Evolutionary conservation across 352 stramenopile species (phyloP).

Genomic region (Globisporangium lucens): DNA sequence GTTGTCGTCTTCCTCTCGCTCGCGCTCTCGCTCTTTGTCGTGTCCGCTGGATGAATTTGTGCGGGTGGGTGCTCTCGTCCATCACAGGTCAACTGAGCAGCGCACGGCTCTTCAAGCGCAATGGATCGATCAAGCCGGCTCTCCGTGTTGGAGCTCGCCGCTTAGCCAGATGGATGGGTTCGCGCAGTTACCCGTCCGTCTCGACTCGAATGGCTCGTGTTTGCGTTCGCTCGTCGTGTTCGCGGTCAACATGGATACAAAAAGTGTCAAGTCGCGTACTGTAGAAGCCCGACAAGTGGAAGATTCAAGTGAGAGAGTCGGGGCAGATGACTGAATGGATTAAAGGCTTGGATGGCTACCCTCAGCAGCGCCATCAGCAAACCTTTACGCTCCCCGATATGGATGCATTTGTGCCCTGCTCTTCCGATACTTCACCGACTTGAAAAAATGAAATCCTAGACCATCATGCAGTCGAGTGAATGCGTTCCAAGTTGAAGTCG

Average conservation of each 20-base stretch:
- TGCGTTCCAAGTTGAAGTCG: neutral
- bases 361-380: neutral
- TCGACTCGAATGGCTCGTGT: neutral
- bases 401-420: neutral
- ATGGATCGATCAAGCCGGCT: neutral
- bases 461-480: neutral
- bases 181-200: neutral
- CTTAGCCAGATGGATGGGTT: slow-evolving; percentile 7
- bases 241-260: slow-evolving; percentile 1
- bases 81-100: neutral
- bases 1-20: neutral
- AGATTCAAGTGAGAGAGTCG: neutral
- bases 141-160: neutral
- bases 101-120: neutral
- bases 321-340: neutral
- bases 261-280: neutral
- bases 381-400: neutral
- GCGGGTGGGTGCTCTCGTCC: neutral
- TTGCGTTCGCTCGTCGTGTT: neutral
- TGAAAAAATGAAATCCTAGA: neutral
- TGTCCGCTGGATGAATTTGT: neutral
- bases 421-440: neutral
- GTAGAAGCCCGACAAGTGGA: slow-evolving; percentile 1
- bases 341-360: neutral
- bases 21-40: neutral